Conservation (phyloP, 2,329 filamentous ascomycete species). For the Anisogramma anomala region DNA sequence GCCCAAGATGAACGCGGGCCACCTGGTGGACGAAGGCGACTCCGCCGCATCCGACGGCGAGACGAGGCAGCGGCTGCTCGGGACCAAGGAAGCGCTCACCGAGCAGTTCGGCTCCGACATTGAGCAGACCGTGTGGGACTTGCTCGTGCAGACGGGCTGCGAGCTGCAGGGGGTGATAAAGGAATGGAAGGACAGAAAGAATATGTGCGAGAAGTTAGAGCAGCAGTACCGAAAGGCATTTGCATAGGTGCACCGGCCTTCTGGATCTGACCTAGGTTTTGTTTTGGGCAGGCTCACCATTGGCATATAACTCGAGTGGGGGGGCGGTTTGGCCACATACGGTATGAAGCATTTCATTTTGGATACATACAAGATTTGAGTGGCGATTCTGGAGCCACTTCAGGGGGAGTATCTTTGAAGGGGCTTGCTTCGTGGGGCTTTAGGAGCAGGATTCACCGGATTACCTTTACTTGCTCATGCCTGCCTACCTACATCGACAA, state of each 20-base stretch:
- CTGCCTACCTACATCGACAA: too few relatives aligned
- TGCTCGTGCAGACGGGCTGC: conserved; percentile 22
- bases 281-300: neutral
- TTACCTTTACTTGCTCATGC: too few relatives aligned
- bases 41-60: conserved; percentile 15
- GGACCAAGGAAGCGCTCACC: conserved; percentile 18
- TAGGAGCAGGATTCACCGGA: too few relatives aligned
- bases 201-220: conserved; percentile 26
- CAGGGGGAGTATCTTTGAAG: too few relatives aligned
- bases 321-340: neutral
- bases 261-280: neutral
- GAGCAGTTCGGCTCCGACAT: conserved; percentile 22
- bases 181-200: conserved; percentile 11
- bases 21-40: conserved; percentile 17
- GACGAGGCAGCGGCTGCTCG: conserved; percentile 21
- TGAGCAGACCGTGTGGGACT: conserved; percentile 24
- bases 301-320: neutral
- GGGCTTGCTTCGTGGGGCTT: too few relatives aligned
- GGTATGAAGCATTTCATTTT: neutral
- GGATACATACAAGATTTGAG: too few relatives aligned
- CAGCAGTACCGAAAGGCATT: conserved; percentile 31
- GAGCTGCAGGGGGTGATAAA: conserved; percentile 15
- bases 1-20: conserved; percentile 25
- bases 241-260: neutral
- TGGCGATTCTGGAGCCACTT: too few relatives aligned